Conservation (phyloP, 768 basidiomycete species). For the Auricularia sp. region DNA sequence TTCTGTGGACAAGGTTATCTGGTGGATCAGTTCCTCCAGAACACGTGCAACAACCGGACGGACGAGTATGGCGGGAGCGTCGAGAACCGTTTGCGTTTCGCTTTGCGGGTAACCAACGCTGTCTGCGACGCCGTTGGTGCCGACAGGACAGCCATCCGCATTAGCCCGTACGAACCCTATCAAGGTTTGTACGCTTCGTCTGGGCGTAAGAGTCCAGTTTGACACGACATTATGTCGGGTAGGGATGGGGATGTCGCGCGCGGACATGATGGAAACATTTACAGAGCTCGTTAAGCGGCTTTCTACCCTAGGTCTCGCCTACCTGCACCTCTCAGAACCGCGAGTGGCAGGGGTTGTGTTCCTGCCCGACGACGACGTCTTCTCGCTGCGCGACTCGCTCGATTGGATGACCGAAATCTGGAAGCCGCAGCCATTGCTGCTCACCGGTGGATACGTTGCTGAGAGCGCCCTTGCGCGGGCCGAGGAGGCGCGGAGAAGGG, state of each 20-base stretch:
- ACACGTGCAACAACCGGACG: conserved; percentile 41
- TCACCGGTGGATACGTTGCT: conserved; percentile 34
- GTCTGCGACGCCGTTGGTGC: conserved; percentile 42
- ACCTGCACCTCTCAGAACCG: conserved; percentile 42
- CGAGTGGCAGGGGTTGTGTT: background rate
- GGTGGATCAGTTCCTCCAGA: conserved; percentile 53
- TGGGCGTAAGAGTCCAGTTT: background rate
- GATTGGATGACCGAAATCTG: background rate
- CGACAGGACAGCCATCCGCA: conserved; percentile 40
- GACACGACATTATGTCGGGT: background rate
- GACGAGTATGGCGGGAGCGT: conserved; percentile 63
- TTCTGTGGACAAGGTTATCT: conserved; percentile 24
- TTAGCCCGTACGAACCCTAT: conserved; percentile 32
- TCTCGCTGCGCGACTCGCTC: background rate
- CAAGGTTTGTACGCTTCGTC: background rate
- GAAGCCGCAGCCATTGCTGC: background rate
- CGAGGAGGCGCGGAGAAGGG: conserved; percentile 16
- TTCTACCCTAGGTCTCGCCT: conserved; percentile 30
- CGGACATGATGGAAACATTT: conserved; percentile 46
- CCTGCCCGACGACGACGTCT: background rate
- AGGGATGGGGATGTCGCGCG: conserved; percentile 28
- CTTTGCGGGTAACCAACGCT: conserved; percentile 43
- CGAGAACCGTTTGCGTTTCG: conserved; percentile 48
- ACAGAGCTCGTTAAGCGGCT: conserved; percentile 36
- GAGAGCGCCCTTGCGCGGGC: conserved; percentile 29